Conservation (phyloP, 73 alveolate species). For the Chromera velia region DNA sequence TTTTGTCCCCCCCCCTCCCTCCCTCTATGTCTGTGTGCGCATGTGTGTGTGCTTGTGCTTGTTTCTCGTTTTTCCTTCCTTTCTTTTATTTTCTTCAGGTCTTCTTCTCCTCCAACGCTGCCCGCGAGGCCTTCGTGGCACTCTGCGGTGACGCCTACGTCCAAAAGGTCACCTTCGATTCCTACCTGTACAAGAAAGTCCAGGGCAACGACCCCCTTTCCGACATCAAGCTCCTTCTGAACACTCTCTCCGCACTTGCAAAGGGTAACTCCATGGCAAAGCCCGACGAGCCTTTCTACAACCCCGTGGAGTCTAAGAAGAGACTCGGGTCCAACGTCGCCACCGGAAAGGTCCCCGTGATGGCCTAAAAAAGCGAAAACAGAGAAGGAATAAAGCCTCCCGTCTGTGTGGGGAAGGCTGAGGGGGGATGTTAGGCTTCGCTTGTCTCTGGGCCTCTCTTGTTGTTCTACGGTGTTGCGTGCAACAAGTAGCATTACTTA, state of each 20-base stretch:
- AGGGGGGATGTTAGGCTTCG: too few relatives aligned
- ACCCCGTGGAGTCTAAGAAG: not conserved
- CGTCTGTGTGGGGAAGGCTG: too few relatives aligned
- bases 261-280: not conserved
- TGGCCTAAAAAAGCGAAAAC: too few relatives aligned
- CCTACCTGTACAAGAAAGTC: constrained; percentile 44
- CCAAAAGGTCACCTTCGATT: constrained; percentile 52
- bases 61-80: too few relatives aligned
- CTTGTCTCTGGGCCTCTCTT: too few relatives aligned
- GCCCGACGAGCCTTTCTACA: not conserved
- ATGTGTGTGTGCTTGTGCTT: too few relatives aligned
- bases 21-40: not conserved
- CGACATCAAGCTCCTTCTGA: constrained; percentile 26
- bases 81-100: not conserved
- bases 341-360: too few relatives aligned
- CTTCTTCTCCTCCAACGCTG: constrained; percentile 49
- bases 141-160: constrained; percentile 51
- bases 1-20: too few relatives aligned
- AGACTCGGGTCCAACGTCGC: not conserved
- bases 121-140: constrained; percentile 52
- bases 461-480: too few relatives aligned
- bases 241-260: constrained; percentile 26
- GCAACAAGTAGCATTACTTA: too few relatives aligned
- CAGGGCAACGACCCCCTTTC: constrained; percentile 40
- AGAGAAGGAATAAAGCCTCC: too few relatives aligned